Evolutionary conservation across 1,284 basidiomycete species (phyloP).

Genomic region (Fomitopsis betulina): DNA sequence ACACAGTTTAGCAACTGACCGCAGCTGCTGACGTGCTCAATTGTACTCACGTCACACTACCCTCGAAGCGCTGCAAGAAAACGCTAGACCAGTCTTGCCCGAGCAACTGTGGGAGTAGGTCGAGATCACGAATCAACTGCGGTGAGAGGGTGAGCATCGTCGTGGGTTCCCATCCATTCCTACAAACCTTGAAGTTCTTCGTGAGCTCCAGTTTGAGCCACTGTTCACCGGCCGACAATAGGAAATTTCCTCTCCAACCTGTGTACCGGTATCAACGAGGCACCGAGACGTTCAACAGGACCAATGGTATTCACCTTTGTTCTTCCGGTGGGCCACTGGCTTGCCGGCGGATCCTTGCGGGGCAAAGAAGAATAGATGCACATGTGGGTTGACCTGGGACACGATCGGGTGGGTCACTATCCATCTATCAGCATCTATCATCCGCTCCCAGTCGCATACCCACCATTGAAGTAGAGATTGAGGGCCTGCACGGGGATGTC

Average conservation of each 20-base stretch:
- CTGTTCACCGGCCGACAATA: slow-evolving; percentile 88
- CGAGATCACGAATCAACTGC: slow-evolving; percentile 87
- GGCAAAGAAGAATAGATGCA: slow-evolving; percentile 98
- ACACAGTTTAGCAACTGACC: neutral
- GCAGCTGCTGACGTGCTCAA: neutral
- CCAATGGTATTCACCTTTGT: slow-evolving; percentile 58
- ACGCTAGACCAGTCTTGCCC: slow-evolving; percentile 96
- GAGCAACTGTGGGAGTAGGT: slow-evolving; percentile 82
- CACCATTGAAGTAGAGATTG: slow-evolving; percentile 91
- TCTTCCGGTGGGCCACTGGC: slow-evolving; percentile 89
- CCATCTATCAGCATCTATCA: slow-evolving; percentile 12
- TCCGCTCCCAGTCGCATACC: neutral
- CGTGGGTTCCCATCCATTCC: neutral
- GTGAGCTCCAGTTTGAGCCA: slow-evolving; percentile 93
- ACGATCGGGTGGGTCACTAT: slow-evolving; percentile 93
- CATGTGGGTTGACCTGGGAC: slow-evolving; percentile 95
- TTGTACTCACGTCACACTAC: slow-evolving; percentile 67
- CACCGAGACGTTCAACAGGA: neutral
- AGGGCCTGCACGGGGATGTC: slow-evolving; percentile 93
- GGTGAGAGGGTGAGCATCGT: neutral
- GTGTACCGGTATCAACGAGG: neutral
- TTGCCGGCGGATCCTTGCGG: slow-evolving; percentile 91
- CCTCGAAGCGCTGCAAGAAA: slow-evolving; percentile 87
- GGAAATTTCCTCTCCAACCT: slow-evolving; percentile 96
- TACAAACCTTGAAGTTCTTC: slow-evolving; percentile 84